Percentiles rank a stretch among this genome's conserved stretches.
These are phyloP conservation scores for Scheffersomyces insectosa DNA, from an alignment of 1,139 yeast genomes.

Conservation along the genomic window DNA sequence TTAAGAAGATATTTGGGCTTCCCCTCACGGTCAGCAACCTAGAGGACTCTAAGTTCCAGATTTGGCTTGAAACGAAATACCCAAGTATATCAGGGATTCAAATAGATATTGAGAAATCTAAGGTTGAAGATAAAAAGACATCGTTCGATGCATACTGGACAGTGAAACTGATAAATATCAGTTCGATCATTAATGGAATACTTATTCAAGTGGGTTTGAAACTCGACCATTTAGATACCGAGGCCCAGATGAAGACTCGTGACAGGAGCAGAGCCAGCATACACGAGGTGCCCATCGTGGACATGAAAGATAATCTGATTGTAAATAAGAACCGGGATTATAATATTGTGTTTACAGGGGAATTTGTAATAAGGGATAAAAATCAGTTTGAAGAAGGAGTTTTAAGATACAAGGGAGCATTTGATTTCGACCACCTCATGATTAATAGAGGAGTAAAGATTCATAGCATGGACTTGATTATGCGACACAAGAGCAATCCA, in stretches of 20 bases:
- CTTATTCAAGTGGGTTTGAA: constrained; percentile 26
- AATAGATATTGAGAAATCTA: constrained; percentile 15
- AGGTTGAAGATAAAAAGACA: constrained; percentile 1
- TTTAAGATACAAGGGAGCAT: constrained; percentile 27
- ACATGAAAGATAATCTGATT: constrained; percentile 6
- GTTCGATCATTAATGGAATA: constrained; percentile 20
- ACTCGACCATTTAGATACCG: constrained; percentile 25
- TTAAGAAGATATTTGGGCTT: constrained; percentile 28
- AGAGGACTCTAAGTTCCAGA: constrained; percentile 15
- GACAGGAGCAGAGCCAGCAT: constrained; percentile 21
- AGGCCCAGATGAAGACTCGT: constrained; percentile 19
- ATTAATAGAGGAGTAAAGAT: constrained; percentile 35
- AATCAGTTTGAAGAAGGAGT: constrained; percentile 17
- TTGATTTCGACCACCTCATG: constrained; percentile 34
- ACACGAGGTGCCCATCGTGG: constrained; percentile 21
- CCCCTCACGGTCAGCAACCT: constrained; percentile 24
- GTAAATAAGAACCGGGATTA: constrained; percentile 22
- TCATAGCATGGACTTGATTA: background rate
- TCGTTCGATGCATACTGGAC: constrained; percentile 21
- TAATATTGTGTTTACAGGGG: constrained; percentile 25
- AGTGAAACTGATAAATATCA: constrained; percentile 27
- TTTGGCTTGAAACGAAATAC: constrained; percentile 32
- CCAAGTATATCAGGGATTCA: constrained; percentile 35
- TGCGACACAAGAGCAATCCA: background rate
- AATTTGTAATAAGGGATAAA: constrained; percentile 20